These are phyloP conservation scores for Dimocarpus longan DNA, from an alignment of 345 rosid species.

Conservation along the genomic window DNA sequence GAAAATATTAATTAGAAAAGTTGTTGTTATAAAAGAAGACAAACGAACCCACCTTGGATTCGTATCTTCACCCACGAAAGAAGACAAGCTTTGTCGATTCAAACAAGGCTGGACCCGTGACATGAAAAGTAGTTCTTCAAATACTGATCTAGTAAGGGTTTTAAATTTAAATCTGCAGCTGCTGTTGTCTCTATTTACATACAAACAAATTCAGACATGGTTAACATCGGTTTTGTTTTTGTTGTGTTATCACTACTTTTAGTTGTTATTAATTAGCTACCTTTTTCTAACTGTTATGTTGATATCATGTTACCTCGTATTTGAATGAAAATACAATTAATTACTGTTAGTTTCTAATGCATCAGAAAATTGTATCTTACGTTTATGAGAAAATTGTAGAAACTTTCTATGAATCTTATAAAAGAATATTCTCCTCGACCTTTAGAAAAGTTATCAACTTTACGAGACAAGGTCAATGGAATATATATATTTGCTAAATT, in stretches of 20 bases:
- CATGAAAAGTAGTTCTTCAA: slow-evolving; percentile 1
- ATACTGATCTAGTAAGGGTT: neutral
- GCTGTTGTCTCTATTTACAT: neutral
- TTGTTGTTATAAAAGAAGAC: neutral
- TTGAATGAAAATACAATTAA: too few relatives aligned
- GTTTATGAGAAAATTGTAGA: too few relatives aligned
- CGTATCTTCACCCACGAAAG: slow-evolving; percentile 12
- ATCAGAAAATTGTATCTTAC: too few relatives aligned
- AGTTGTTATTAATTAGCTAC: neutral
- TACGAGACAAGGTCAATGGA: too few relatives aligned
- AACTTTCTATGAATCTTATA: too few relatives aligned
- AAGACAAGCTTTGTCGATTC: slow-evolving; percentile 15
- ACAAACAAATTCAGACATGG: neutral
- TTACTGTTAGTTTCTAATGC: too few relatives aligned
- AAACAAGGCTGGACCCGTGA: slow-evolving; percentile 27
- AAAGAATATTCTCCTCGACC: too few relatives aligned
- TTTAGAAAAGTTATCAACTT: too few relatives aligned
- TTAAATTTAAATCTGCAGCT: neutral
- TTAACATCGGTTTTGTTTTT: too few relatives aligned
- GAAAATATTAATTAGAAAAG: neutral
- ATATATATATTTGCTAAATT: too few relatives aligned
- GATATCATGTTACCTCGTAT: too few relatives aligned
- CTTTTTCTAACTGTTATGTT: neutral
- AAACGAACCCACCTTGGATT: slow-evolving; percentile 17
- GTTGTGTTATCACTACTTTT: too few relatives aligned